phyloP scores from a whole-genome alignment of 495 filamentous ascomycete species.

The Terfezia boudieri region DNA sequence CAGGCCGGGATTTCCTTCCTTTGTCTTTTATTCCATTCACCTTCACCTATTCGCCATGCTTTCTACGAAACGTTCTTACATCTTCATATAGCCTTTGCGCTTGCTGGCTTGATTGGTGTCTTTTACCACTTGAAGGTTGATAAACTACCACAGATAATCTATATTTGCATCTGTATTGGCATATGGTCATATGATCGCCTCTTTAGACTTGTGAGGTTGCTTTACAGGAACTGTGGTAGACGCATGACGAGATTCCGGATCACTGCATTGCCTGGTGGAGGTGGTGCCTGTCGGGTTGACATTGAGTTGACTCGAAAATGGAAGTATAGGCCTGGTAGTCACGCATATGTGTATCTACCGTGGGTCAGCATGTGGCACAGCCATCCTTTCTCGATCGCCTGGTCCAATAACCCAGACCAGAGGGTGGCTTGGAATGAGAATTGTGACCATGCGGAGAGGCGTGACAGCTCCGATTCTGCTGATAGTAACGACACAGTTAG shows the following conservation, averaged over 20 bases:
- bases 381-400: slow-evolving; percentile 86
- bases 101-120: slow-evolving; percentile 36
- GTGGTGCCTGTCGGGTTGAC: slow-evolving; percentile 46
- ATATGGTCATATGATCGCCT: slow-evolving; percentile 61
- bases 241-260: slow-evolving; percentile 48
- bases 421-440: not conserved
- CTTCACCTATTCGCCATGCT: slow-evolving; percentile 64
- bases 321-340: slow-evolving; percentile 60
- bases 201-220: slow-evolving; percentile 41
- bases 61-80: slow-evolving; percentile 92
- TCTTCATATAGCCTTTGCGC: slow-evolving; percentile 49
- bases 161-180: slow-evolving; percentile 42
- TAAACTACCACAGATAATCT: slow-evolving; percentile 38
- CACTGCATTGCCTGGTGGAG: slow-evolving; percentile 60
- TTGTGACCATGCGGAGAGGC: not conserved
- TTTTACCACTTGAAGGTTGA: slow-evolving; percentile 49
- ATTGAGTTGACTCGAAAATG: slow-evolving; percentile 56
- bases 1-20: slow-evolving; percentile 31
- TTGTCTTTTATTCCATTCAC: slow-evolving; percentile 37
- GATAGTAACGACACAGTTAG: not conserved
- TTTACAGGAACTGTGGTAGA: slow-evolving; percentile 44
- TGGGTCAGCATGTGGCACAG: slow-evolving; percentile 57
- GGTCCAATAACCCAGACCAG: slow-evolving; percentile 27
- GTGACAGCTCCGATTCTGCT: not conserved
- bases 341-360: slow-evolving; percentile 69